Evolutionary conservation across 208 protist species (phyloP).

Genomic region (Acanthamoeba castellanii): DNA sequence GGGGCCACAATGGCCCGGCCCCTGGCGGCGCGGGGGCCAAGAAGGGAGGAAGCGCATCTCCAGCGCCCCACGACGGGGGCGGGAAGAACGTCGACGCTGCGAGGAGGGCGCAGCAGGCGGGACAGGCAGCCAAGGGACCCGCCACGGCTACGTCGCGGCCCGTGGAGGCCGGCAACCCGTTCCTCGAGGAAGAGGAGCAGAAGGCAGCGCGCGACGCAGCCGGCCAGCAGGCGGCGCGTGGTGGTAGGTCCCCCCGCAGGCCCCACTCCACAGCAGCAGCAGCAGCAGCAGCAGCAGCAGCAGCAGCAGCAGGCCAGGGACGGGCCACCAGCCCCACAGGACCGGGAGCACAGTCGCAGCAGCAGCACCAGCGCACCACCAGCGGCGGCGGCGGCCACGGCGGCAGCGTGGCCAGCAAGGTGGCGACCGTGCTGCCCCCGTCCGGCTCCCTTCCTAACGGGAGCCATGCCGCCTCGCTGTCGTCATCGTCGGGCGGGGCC

Average conservation of each 20-base stretch:
- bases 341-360: not conserved
- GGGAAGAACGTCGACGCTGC: no score
- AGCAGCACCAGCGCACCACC: not conserved
- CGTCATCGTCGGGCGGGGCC: no score
- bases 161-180: not conserved
- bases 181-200: not conserved
- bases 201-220: not conserved
- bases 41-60: not conserved
- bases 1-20: not conserved
- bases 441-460: not conserved
- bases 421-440: not conserved
- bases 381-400: not conserved
- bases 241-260: no score
- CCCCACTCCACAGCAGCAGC: no score
- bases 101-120: no score
- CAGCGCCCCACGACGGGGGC: not conserved
- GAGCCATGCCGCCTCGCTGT: no score
- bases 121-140: not conserved
- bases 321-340: no score
- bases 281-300: no score
- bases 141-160: no score
- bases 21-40: not conserved
- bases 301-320: not conserved
- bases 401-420: not conserved
- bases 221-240: not conserved